Evolutionary conservation across 2,329 filamentous ascomycete species (phyloP), one percentile per base, ranked within the genome.

Genomic region (Xylaria sp.): DNA sequence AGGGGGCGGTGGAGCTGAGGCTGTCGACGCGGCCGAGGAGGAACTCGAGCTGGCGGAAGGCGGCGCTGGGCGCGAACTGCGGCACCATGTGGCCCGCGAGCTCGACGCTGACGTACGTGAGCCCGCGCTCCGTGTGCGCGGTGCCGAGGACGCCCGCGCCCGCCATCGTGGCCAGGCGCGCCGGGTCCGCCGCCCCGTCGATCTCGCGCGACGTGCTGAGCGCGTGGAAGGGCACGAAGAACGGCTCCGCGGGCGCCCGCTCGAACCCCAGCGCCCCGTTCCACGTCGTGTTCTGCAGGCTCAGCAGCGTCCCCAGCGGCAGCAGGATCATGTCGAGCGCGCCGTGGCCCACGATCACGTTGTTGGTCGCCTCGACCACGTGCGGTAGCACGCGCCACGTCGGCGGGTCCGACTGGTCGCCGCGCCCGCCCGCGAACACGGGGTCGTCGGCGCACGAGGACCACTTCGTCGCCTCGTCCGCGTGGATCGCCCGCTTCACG

Each of bases 241-340:
- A 86, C 2, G 85, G 83, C 47, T 84, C 79, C 1, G 68, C 68
- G 0, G 89, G 90, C 0, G 73, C 70, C 1, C 70, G 67, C 59
- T 86, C 81, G 76, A 93, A 92, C 0, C 90, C 90, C 47, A 88
- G 82, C 40, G 78, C 69, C 4, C 89, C 89, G 52, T 84, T 83
- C 85, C 86, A 93, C 0, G 88, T 92, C 85, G 92, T 90, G 74
- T 92, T 92, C 67, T 93, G 89, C 54, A 92, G 86, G 1, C 81
- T 80, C 6, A 91, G 75, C 1, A 93, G 76, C 0, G 88, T 88
- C 16, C 89, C 89, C 68, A 89, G 88, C 64, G 79, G 76, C 20
- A 87, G 75, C 8, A 91, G 78, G 55, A 89, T 79, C 66, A 81
- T 89, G 72, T 92, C 90, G 9, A 88, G 78, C 44, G 81, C 74